phyloP scores from a whole-genome alignment of 2,329 filamentous ascomycete genomes.

The Magnaporthiopsis incrustans region DNA sequence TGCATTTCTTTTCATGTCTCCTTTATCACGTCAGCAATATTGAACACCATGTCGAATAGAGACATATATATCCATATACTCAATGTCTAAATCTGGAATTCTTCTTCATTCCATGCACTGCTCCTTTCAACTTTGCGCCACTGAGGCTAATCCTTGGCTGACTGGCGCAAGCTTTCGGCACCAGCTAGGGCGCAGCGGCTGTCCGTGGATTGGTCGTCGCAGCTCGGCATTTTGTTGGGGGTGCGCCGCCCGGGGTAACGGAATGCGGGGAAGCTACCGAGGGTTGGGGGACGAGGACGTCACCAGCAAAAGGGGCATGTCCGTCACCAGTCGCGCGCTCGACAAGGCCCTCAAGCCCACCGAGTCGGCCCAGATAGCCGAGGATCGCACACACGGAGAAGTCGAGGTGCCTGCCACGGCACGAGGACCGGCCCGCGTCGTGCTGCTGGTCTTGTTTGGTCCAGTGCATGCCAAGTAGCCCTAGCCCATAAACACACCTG shows the following conservation, averaged over 20 bases:
- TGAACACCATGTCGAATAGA: no score
- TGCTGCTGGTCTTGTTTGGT: no score
- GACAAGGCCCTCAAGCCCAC: not conserved
- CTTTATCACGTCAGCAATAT: no score
- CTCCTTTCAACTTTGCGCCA: not conserved
- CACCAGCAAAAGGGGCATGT: not conserved
- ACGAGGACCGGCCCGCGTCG: no score
- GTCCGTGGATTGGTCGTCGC: not conserved
- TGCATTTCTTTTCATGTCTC: no score
- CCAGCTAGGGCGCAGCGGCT: not conserved
- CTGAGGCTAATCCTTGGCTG: not conserved
- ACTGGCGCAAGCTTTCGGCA: not conserved
- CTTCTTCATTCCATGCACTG: not conserved
- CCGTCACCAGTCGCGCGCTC: not conserved
- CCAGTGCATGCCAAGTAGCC: no score
- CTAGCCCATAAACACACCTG: no score
- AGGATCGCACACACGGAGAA: no score
- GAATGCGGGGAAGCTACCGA: slow-evolving; percentile 6
- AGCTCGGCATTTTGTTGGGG: not conserved
- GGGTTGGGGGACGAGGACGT: not conserved
- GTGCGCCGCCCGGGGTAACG: slow-evolving; percentile 3
- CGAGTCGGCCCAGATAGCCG: no score
- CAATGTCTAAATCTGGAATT: no score
- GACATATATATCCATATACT: no score
- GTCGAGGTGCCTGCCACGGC: no score